Percentiles rank a stretch among this genome's conserved stretches.
Evolutionary conservation across 805 yeast species (phyloP).

Genomic region (Komagataella ulmi): DNA sequence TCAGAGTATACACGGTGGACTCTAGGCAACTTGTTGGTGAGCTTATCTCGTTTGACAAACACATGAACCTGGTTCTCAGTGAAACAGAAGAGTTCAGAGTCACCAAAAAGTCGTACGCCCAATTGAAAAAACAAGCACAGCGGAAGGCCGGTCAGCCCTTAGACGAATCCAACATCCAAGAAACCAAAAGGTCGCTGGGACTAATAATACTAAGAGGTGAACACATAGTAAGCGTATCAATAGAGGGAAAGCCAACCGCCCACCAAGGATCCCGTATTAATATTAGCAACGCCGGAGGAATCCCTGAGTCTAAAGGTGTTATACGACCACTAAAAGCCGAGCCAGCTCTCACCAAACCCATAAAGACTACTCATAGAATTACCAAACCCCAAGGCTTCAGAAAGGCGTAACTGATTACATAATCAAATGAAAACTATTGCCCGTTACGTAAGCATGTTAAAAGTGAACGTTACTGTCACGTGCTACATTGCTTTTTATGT

Average conservation of each 20-base stretch:
- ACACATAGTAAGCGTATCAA: slow-evolving; percentile 57
- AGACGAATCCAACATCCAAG: slow-evolving; percentile 28
- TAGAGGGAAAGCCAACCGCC: slow-evolving; percentile 44
- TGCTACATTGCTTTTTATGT: not conserved
- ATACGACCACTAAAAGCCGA: slow-evolving; percentile 12
- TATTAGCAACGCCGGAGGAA: not conserved
- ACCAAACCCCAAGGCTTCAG: slow-evolving; percentile 1
- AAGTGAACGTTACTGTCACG: not conserved
- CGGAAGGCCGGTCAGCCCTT: slow-evolving; percentile 9
- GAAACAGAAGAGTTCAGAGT: slow-evolving; percentile 77
- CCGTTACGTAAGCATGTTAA: not conserved
- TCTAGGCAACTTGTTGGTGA: slow-evolving; percentile 69
- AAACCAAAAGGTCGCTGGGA: slow-evolving; percentile 70
- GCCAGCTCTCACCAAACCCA: slow-evolving; percentile 1
- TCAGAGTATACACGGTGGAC: slow-evolving; percentile 67
- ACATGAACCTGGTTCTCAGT: slow-evolving; percentile 73
- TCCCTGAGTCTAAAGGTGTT: slow-evolving; percentile 18
- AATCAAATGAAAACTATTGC: too few species aligned
- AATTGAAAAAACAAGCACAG: slow-evolving; percentile 17
- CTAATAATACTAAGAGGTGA: slow-evolving; percentile 81
- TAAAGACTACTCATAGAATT: slow-evolving; percentile 1
- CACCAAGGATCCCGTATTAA: slow-evolving; percentile 16
- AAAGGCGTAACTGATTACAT: not conserved
- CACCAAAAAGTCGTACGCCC: slow-evolving; percentile 41
- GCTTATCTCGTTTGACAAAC: slow-evolving; percentile 78